Conservation (phyloP, 1,284 basidiomycete species). For the Amylostereum areolatum region DNA sequence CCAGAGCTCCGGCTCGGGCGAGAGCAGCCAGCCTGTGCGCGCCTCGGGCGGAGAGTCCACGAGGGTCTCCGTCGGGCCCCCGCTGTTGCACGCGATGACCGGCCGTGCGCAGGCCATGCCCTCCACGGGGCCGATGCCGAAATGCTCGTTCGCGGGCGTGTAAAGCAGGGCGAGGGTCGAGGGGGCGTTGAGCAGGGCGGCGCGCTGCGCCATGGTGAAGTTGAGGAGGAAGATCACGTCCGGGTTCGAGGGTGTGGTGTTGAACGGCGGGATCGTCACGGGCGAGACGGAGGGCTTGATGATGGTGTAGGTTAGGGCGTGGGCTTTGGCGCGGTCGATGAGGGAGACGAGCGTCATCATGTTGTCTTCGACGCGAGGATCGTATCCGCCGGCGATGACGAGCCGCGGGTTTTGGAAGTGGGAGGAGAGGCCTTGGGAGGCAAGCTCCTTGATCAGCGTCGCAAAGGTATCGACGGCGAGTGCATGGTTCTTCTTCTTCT, state of each 20-base stretch:
- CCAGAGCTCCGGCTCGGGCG: constrained; percentile 63
- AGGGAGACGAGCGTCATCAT: constrained; percentile 56
- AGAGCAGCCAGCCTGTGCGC: constrained; percentile 67
- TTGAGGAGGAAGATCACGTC: constrained; percentile 84
- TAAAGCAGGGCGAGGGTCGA: constrained; percentile 79
- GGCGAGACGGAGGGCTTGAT: constrained; percentile 35
- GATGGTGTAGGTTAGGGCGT: constrained; percentile 50
- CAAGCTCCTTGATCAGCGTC: constrained; percentile 25
- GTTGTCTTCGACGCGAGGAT: constrained; percentile 67
- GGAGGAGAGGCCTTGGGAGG: constrained; percentile 4
- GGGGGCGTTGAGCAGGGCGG: constrained; percentile 62
- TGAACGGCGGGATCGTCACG: constrained; percentile 31
- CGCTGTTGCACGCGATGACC: constrained; percentile 83
- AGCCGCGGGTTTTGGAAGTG: constrained; percentile 41
- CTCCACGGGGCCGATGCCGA: constrained; percentile 95
- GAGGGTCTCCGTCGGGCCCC: constrained; percentile 90
- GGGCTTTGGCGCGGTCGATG: constrained; percentile 46
- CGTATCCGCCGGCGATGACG: constrained; percentile 82
- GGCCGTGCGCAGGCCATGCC: constrained; percentile 91
- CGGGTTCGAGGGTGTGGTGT: constrained; percentile 30
- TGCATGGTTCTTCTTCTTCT: constrained; percentile 89
- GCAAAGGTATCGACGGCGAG: constrained; percentile 83
- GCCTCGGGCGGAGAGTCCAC: constrained; percentile 42
- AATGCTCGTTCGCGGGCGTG: constrained; percentile 94
- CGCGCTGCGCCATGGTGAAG: constrained; percentile 76